A percentile compares a stretch with the other conserved stretches of the same genome.
phyloP scores from a whole-genome alignment of 208 protist genomes.

The Wallacemonas collosoma region DNA sequence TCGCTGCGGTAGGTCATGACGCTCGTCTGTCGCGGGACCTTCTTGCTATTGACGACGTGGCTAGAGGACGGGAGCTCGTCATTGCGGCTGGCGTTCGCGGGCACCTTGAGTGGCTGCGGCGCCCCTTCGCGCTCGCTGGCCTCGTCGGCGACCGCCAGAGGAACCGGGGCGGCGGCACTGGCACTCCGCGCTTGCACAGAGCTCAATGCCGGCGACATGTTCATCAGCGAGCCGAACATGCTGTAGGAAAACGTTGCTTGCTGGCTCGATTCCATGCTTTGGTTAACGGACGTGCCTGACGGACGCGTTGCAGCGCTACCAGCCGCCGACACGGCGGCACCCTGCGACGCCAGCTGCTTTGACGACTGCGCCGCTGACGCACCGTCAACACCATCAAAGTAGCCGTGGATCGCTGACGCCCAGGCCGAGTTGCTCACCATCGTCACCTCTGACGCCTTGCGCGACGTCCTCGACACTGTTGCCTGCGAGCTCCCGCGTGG shows the following conservation, averaged over 20 bases:
- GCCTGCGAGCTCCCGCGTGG: not conserved
- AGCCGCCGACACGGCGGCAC: not conserved
- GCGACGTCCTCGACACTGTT: not conserved
- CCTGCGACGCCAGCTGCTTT: conserved; percentile 1
- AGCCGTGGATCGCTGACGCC: conserved; percentile 14
- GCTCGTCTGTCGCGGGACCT: conserved; percentile 20
- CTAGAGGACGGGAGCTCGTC: conserved; percentile 17
- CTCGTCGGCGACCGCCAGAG: not conserved
- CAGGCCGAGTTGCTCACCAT: conserved; percentile 13
- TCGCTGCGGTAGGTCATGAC: conserved; percentile 19
- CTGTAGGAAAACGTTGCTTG: conserved; percentile 30
- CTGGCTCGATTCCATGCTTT: conserved; percentile 29
- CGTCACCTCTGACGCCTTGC: not conserved
- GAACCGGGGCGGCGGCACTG: not conserved
- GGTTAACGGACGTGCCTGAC: conserved; percentile 8
- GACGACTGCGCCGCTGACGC: not conserved
- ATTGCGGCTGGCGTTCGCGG: not conserved
- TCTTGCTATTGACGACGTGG: conserved; percentile 20
- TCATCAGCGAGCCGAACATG: conserved; percentile 18
- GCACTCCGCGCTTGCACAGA: conserved; percentile 7
- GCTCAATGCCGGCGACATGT: conserved; percentile 23
- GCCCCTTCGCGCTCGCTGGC: not conserved
- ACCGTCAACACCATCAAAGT: conserved; percentile 1
- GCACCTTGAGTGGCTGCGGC: not conserved
- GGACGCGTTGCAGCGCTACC: not conserved